phyloP scores from a whole-genome alignment of 83 land plant genomes.

The Isoetes engelmannii region DNA sequence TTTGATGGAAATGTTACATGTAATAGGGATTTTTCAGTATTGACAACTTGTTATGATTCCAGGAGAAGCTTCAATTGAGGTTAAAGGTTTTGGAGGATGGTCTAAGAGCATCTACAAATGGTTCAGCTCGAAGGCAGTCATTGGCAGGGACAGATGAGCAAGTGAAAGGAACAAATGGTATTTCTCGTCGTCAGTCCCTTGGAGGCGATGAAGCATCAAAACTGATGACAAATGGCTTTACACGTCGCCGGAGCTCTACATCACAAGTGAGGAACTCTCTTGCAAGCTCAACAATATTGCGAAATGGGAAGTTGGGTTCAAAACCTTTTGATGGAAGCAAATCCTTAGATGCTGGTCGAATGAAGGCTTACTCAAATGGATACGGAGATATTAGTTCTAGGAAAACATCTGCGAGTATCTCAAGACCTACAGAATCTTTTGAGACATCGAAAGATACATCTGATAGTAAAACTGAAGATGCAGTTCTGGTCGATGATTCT shows the following conservation, averaged over 20 bases:
- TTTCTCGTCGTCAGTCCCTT: conserved; percentile 52
- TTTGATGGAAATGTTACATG: not conserved
- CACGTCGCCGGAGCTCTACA: conserved; percentile 24
- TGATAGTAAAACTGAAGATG: conserved; percentile 26
- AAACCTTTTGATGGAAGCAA: conserved; percentile 47
- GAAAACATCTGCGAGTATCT: conserved; percentile 10
- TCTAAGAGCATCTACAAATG: conserved; percentile 41
- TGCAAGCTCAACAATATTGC: conserved; percentile 34
- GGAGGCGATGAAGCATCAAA: conserved; percentile 54
- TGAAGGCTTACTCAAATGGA: conserved; percentile 34
- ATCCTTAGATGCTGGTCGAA: conserved; percentile 38
- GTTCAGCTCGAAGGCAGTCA: conserved; percentile 27
- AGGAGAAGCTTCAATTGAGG: conserved; percentile 71
- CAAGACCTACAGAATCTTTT: conserved; percentile 8
- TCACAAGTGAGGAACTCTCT: conserved; percentile 44
- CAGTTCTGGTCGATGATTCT: conserved; percentile 22
- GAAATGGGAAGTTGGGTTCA: conserved; percentile 49
- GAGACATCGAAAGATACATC: conserved; percentile 20
- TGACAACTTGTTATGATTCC: conserved; percentile 7
- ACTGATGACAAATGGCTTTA: conserved; percentile 44
- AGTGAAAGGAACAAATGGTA: conserved; percentile 45
- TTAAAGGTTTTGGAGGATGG: conserved; percentile 69
- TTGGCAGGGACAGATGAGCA: conserved; percentile 16
- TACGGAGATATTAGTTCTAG: conserved; percentile 11
- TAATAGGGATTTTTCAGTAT: conserved; percentile 1